A percentile compares a stretch with the other conserved stretches of the same genome.
Conservation (phyloP, 192 early-diverging fungal species). For the Backusella sp. region DNA sequence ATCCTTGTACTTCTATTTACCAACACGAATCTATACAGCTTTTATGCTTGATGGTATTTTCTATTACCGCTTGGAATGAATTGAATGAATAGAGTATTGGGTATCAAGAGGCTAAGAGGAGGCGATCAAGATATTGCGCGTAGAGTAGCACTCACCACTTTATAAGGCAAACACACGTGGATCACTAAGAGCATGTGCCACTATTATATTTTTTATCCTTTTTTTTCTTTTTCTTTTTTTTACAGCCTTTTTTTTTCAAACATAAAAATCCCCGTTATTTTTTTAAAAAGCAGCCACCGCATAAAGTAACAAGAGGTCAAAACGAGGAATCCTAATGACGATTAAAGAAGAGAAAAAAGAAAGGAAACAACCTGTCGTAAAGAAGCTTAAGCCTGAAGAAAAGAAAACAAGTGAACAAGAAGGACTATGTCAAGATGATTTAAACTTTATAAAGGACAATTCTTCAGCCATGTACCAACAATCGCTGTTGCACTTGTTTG, state of each 20-base stretch:
- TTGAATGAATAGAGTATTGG: background rate
- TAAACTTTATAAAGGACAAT: background rate
- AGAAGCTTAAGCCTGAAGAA: background rate
- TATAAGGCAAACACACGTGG: background rate
- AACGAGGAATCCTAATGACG: background rate
- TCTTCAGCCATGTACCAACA: background rate
- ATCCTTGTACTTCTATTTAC: too few species aligned
- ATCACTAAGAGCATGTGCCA: background rate
- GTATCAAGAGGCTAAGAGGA: background rate
- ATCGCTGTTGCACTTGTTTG: background rate
- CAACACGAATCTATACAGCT: background rate
- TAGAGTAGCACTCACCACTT: background rate
- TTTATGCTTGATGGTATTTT: background rate
- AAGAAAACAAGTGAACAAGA: background rate
- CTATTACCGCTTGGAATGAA: background rate
- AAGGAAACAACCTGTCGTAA: background rate
- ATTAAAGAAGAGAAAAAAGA: background rate
- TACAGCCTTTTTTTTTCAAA: background rate
- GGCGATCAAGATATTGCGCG: background rate
- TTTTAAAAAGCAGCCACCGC: background rate
- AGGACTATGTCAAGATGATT: background rate
- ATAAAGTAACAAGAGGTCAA: background rate
- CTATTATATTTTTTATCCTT: background rate
- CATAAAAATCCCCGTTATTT: background rate
- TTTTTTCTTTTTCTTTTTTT: background rate